Evolutionary conservation across 495 filamentous ascomycete genomes (phyloP).

Genomic region (Penicillium steckii): DNA sequence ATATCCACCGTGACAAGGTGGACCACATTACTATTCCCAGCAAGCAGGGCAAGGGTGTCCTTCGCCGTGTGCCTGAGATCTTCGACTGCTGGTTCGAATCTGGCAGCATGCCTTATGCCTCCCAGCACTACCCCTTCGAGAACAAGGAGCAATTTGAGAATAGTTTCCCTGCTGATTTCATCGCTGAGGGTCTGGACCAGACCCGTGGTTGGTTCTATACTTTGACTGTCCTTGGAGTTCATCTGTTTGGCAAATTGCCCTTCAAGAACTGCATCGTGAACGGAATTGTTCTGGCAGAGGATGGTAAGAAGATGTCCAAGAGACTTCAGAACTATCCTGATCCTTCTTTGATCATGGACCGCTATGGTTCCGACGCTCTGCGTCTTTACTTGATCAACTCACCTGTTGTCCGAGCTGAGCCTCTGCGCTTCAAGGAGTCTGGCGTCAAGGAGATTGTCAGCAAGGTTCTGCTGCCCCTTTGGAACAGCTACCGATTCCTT

Average conservation of each 20-base stretch:
- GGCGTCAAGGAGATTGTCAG: slow-evolving; percentile 96
- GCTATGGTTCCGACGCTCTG: slow-evolving; percentile 91
- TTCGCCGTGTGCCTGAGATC: slow-evolving; percentile 83
- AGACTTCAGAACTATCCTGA: slow-evolving; percentile 97
- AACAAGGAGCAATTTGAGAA: slow-evolving; percentile 80
- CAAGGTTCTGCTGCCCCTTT: slow-evolving; percentile 89
- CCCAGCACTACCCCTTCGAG: slow-evolving; percentile 92
- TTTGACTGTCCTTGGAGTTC: slow-evolving; percentile 82
- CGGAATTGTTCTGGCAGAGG: slow-evolving; percentile 91
- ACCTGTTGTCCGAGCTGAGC: slow-evolving; percentile 90
- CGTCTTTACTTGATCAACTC: slow-evolving; percentile 97
- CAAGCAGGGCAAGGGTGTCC: slow-evolving; percentile 79
- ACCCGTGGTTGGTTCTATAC: slow-evolving; percentile 99
- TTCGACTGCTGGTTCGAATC: slow-evolving; percentile 98
- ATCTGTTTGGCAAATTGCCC: slow-evolving; percentile 83
- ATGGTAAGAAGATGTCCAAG: slow-evolving; percentile 99
- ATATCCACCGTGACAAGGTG: slow-evolving; percentile 92
- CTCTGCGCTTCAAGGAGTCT: slow-evolving; percentile 84
- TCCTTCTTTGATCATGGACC: slow-evolving; percentile 76
- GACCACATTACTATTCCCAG: slow-evolving; percentile 96
- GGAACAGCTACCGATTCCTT: slow-evolving; percentile 99
- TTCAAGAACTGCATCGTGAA: slow-evolving; percentile 98
- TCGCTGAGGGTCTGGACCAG: slow-evolving; percentile 93
- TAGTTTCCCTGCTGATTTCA: slow-evolving; percentile 92
- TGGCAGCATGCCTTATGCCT: slow-evolving; percentile 95